These are phyloP conservation scores for Trametes hirsuta DNA, from an alignment of 1,284 basidiomycete genomes.

Conservation along the genomic window DNA sequence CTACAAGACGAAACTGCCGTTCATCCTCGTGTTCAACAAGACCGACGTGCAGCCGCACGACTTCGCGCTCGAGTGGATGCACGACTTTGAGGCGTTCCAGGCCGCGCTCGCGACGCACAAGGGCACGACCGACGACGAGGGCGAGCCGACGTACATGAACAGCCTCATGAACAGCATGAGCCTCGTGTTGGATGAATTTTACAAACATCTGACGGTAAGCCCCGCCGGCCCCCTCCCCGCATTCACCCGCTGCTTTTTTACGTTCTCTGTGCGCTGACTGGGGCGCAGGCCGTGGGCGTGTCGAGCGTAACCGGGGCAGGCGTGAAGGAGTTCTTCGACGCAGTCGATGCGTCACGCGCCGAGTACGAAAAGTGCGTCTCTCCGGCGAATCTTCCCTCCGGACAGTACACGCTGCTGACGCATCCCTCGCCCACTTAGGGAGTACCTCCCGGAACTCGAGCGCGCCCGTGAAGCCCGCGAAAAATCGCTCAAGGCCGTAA, in stretches of 20 bases:
- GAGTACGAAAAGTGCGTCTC: constrained; percentile 84
- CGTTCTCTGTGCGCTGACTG: no score
- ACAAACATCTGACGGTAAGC: constrained; percentile 88
- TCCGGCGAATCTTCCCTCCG: background rate
- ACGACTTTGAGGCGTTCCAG: constrained; percentile 93
- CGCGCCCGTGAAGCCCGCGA: constrained; percentile 65
- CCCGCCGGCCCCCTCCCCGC: background rate
- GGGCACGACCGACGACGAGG: constrained; percentile 76
- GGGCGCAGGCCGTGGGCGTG: constrained; percentile 85
- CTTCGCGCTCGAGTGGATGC: constrained; percentile 98
- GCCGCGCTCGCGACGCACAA: constrained; percentile 67
- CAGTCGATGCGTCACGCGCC: constrained; percentile 84
- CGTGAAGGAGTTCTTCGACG: constrained; percentile 88
- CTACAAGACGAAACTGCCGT: constrained; percentile 98
- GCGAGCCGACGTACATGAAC: constrained; percentile 97
- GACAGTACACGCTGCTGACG: background rate
- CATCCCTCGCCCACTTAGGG: constrained; percentile 47
- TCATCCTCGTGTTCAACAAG: constrained; percentile 99
- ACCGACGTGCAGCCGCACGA: constrained; percentile 89
- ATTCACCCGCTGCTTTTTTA: no score
- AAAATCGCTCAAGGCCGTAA: constrained; percentile 66
- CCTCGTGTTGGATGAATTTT: constrained; percentile 97
- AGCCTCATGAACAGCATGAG: constrained; percentile 99
- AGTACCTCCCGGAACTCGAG: constrained; percentile 91
- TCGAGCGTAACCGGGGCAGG: constrained; percentile 95